These are phyloP conservation scores for Pulveroboletus ridleyi DNA, from an alignment of 1,284 basidiomycete species.

Conservation along the genomic window DNA sequence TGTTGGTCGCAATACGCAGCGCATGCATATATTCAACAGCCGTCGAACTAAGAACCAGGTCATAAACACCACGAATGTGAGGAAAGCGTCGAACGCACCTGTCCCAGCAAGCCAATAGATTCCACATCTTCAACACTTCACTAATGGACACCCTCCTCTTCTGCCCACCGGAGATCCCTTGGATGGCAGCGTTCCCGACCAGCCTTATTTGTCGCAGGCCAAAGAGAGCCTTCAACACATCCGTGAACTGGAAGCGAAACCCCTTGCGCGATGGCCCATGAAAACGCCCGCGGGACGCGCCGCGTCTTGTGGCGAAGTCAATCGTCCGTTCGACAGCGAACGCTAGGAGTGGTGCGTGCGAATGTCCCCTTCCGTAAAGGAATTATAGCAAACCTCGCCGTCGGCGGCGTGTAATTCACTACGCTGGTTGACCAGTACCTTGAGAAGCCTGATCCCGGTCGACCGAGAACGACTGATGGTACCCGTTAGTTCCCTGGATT, in stretches of 20 bases:
- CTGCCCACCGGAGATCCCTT: slow-evolving; percentile 86
- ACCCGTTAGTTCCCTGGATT: slow-evolving; percentile 5
- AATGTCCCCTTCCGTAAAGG: slow-evolving; percentile 61
- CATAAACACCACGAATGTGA: slow-evolving; percentile 2
- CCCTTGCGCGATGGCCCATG: slow-evolving; percentile 50
- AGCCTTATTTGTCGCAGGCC: slow-evolving; percentile 69
- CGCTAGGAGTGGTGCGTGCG: slow-evolving; percentile 64
- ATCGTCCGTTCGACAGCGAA: slow-evolving; percentile 77
- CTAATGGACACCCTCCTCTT: slow-evolving; percentile 74
- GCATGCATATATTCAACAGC: slow-evolving; percentile 70
- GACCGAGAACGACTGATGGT: slow-evolving; percentile 62
- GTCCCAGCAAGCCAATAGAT: slow-evolving; percentile 59
- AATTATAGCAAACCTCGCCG: slow-evolving; percentile 75
- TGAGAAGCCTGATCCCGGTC: slow-evolving; percentile 78
- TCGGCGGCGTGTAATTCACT: slow-evolving; percentile 63
- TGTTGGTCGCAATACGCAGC: slow-evolving; percentile 66
- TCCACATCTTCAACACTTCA: slow-evolving; percentile 52
- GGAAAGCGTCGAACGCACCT: slow-evolving; percentile 39
- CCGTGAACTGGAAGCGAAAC: slow-evolving; percentile 53
- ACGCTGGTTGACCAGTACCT: slow-evolving; percentile 73
- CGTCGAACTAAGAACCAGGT: slow-evolving; percentile 52
- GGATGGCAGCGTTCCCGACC: slow-evolving; percentile 78
- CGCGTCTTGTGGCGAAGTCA: slow-evolving; percentile 69
- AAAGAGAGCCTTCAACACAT: slow-evolving; percentile 70
- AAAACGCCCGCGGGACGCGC: slow-evolving; percentile 55